Base-by-base conservation (phyloP, 768 basidiomycete species). In the Mycena rosella region DNA sequence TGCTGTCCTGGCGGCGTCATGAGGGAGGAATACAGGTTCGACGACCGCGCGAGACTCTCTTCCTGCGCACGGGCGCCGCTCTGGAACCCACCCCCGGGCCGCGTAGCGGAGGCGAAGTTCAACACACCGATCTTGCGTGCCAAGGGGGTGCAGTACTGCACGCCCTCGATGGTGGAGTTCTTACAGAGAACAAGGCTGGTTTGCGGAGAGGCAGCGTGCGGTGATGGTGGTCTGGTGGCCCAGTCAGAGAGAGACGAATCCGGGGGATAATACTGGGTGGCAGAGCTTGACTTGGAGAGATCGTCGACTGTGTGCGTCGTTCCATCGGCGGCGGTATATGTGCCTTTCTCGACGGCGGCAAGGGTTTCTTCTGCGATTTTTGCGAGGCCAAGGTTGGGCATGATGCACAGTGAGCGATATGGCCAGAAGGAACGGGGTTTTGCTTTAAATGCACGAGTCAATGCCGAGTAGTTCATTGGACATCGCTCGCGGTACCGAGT, bases 101-200 rank as follows among this genome's bases (percentile, higher is more conserved):
- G 83, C 52, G 77, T 85, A 18, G 88, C 87, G 13, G 86, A 87
- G 9, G 87, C 87, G 67, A 88, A 88, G 73, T 83, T 88, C n/a
- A 88, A 83, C 18, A 88, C 76, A 30, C 85, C 87, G n/a, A 86
- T 77, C 52, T 71, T 82, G 51, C 63, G 65, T 45, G 26, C 49
- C 57, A 54, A 49, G 36, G 72, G 67, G 53, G 65, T 68, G 45
- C 78, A 72, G 26, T 78, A 73, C 36, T 79, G 79, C 26, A 83
- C 81, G 30, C 84, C 84, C 24, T 82, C 81, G 26, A 87, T 78
- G 2, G 86, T 87, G 26, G 86, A 86, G n/a, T 80, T 76, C 73
- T 86, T 83, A 26, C 42, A 45, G 0, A 68, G 57, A 3, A 81
- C 67, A 34, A 86, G 67, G 8, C 78, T 78, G 32, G 85, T 73